Conservation (phyloP, 805 yeast species). For the Candida sakaeoensis region DNA sequence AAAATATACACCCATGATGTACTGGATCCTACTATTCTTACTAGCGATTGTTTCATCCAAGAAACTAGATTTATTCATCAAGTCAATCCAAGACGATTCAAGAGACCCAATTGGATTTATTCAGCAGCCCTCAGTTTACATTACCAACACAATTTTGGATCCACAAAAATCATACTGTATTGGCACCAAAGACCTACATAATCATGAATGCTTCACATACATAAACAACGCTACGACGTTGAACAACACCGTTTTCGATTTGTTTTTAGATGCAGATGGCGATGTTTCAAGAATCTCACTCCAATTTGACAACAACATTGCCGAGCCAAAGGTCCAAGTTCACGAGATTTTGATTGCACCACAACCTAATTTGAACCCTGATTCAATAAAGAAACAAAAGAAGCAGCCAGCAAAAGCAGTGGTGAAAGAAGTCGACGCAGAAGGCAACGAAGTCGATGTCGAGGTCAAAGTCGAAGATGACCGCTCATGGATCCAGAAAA, state of each 20-base stretch:
- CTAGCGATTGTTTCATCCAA: constrained; percentile 5
- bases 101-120: constrained; percentile 8
- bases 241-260: constrained; percentile 6
- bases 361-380: constrained; percentile 28
- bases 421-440: constrained; percentile 9
- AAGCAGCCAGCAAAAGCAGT: constrained; percentile 6
- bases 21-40: constrained; percentile 1
- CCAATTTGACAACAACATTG: neutral
- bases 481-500: constrained; percentile 52
- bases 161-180: constrained; percentile 10
- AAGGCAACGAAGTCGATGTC: constrained; percentile 21
- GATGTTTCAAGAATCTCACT: constrained; percentile 9
- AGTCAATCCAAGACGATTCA: constrained; percentile 4
- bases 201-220: constrained; percentile 29
- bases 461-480: constrained; percentile 22
- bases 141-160: neutral
- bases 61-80: constrained; percentile 7
- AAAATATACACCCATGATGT: constrained; percentile 1
- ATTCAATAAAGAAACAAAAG: constrained; percentile 11
- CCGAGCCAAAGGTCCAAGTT: constrained; percentile 8
- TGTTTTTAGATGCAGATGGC: constrained; percentile 9
- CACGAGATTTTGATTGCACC: constrained; percentile 15
- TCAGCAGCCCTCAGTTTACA: constrained; percentile 1
- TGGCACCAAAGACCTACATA: constrained; percentile 28
- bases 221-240: constrained; percentile 3